These are phyloP conservation scores for Ligustrum vulgare DNA, from an alignment of 257 asterid species.

Conservation along the genomic window DNA sequence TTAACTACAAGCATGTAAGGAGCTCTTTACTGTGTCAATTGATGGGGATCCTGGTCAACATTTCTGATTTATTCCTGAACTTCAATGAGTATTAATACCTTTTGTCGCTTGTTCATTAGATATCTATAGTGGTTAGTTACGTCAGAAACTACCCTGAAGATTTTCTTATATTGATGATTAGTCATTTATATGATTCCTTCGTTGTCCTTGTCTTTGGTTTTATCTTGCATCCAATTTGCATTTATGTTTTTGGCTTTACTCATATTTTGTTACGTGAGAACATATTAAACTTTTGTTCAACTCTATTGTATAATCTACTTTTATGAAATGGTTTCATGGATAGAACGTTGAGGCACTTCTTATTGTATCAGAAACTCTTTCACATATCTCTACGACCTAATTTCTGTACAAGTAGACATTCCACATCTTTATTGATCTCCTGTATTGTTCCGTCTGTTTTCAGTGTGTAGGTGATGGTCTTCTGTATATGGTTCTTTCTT, in stretches of 20 bases:
- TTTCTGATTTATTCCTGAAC: not conserved
- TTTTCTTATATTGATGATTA: not conserved
- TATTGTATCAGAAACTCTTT: not conserved
- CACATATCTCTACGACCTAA: not conserved
- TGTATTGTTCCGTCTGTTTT: constrained; percentile 5
- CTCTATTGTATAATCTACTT: not conserved
- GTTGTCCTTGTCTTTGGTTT: not conserved
- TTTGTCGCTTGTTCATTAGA: not conserved
- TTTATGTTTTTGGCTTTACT: not conserved
- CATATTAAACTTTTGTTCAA: not conserved
- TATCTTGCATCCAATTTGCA: not conserved
- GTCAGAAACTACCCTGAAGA: not conserved
- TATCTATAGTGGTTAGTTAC: not conserved
- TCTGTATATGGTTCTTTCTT: constrained; percentile 19
- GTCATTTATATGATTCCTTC: not conserved
- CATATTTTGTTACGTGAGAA: not conserved
- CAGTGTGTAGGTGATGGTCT: constrained; percentile 76
- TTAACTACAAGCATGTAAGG: not conserved
- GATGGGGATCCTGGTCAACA: not conserved
- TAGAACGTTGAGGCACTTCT: not conserved
- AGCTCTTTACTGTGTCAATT: not conserved
- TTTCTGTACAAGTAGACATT: not conserved
- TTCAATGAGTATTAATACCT: not conserved
- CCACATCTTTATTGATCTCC: constrained; percentile 10
- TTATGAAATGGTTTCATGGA: not conserved